Conservation (phyloP, 768 basidiomycete species). For the Calocera viscosa region DNA sequence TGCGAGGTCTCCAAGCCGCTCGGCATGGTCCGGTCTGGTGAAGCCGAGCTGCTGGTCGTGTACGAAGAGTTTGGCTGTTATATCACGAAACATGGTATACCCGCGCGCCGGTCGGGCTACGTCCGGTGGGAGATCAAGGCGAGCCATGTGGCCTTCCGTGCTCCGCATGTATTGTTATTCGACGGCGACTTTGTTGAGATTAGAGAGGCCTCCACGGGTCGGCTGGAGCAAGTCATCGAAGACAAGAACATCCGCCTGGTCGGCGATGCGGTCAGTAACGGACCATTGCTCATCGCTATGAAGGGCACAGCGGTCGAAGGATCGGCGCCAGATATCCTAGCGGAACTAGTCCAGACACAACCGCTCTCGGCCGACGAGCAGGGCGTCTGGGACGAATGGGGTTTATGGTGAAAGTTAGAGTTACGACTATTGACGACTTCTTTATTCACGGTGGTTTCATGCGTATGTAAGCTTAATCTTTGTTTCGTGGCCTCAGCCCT, state of each 20-base stretch:
- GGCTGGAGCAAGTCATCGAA: conserved; percentile 74
- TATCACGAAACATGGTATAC: conserved; percentile 55
- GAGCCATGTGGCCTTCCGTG: conserved; percentile 46
- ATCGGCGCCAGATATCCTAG: conserved; percentile 48
- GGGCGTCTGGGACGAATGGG: not conserved
- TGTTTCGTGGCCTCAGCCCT: too few species aligned
- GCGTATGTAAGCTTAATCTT: too few species aligned
- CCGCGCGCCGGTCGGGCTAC: conserved; percentile 47
- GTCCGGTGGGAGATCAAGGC: conserved; percentile 72
- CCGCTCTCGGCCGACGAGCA: conserved; percentile 30
- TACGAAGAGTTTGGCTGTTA: conserved; percentile 73
- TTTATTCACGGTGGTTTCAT: not conserved
- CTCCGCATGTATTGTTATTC: conserved; percentile 56
- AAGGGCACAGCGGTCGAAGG: conserved; percentile 46
- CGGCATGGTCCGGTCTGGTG: conserved; percentile 47
- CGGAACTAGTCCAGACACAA: conserved; percentile 57
- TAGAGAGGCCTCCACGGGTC: conserved; percentile 47
- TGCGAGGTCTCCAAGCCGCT: conserved; percentile 49
- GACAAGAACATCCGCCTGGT: conserved; percentile 48
- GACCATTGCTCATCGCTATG: conserved; percentile 52
- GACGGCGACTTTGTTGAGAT: conserved; percentile 66
- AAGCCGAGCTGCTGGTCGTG: conserved; percentile 51
- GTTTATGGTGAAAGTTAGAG: not conserved
- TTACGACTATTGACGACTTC: not conserved
- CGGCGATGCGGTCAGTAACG: conserved; percentile 22